A percentile compares a stretch with the other conserved stretches of the same genome.
Evolutionary conservation across 371 early-diverging fungal genomes (phyloP).

Genomic region (Vairimorpha apis): DNA sequence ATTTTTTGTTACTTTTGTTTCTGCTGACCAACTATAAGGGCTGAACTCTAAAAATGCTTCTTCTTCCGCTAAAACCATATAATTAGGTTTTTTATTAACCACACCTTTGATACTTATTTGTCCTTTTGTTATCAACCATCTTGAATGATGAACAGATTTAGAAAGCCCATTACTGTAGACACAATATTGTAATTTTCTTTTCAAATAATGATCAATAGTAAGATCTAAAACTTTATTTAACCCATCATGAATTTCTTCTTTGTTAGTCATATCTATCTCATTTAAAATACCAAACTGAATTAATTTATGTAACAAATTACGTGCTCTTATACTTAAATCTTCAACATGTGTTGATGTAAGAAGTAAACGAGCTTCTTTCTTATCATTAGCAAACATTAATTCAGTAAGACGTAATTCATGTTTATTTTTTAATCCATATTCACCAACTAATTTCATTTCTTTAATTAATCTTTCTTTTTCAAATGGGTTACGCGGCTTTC

Average conservation of each 20-base stretch:
- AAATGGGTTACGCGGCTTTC: slow-evolving; percentile 84
- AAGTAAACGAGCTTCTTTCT: slow-evolving; percentile 98
- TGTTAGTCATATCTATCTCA: slow-evolving; percentile 57
- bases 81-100: slow-evolving; percentile 60
- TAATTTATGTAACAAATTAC: slow-evolving; percentile 91
- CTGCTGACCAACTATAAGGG: slow-evolving; percentile 11
- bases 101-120: slow-evolving; percentile 61
- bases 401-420: slow-evolving; percentile 96
- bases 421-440: slow-evolving; percentile 98
- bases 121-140: slow-evolving; percentile 80
- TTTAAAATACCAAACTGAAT: slow-evolving; percentile 93
- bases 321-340: slow-evolving; percentile 93
- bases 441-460: slow-evolving; percentile 93
- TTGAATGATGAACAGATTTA: slow-evolving; percentile 97
- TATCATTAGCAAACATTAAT: slow-evolving; percentile 90
- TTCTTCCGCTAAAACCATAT: slow-evolving; percentile 56
- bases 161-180: slow-evolving; percentile 96
- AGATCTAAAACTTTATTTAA: slow-evolving; percentile 96
- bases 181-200: slow-evolving; percentile 96
- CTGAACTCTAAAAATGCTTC: slow-evolving; percentile 60
- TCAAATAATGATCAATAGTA: slow-evolving; percentile 93
- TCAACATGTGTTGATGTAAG: slow-evolving; percentile 91
- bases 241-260: slow-evolving; percentile 78
- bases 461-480: slow-evolving; percentile 93
- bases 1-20: slow-evolving; percentile 17